Conservation (phyloP, 345 rosid genomes). For the Hibiscus mutabilis region DNA sequence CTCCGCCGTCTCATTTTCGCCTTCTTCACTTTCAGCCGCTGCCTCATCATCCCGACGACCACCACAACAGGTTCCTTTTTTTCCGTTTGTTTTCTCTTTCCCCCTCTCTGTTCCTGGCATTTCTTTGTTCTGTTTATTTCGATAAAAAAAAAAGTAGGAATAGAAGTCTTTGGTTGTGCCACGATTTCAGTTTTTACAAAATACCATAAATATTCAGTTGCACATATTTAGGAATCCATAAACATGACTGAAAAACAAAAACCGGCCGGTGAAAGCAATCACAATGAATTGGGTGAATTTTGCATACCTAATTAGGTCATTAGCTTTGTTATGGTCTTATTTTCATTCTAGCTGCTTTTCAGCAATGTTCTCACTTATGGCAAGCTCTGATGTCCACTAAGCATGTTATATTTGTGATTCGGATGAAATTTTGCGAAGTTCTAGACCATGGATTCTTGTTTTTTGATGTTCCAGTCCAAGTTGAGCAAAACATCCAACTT, state of each 20-base stretch:
- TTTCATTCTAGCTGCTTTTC: background rate
- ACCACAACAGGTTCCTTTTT: conserved; percentile 30
- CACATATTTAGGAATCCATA: background rate
- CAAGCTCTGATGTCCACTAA: background rate
- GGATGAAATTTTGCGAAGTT: background rate
- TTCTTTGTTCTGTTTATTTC: background rate
- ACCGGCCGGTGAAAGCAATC: background rate
- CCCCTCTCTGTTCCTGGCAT: background rate
- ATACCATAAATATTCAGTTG: background rate
- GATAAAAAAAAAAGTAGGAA: background rate
- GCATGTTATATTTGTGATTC: background rate
- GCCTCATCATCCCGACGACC: background rate
- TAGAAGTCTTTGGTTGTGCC: background rate
- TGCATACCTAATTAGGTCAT: background rate
- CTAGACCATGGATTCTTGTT: too few species aligned
- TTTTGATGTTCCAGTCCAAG: background rate
- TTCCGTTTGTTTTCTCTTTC: background rate
- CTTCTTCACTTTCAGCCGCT: conserved; percentile 29
- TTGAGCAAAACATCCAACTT: background rate
- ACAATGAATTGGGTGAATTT: background rate
- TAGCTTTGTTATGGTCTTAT: background rate
- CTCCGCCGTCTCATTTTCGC: conserved; percentile 18
- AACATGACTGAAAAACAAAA: background rate
- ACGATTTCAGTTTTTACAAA: background rate
- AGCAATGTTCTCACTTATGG: background rate